Percentiles rank a stretch among this genome's conserved stretches.
Conservation (phyloP, 139 green algal genomes). For the Deuterostichococcus epilithicus region DNA sequence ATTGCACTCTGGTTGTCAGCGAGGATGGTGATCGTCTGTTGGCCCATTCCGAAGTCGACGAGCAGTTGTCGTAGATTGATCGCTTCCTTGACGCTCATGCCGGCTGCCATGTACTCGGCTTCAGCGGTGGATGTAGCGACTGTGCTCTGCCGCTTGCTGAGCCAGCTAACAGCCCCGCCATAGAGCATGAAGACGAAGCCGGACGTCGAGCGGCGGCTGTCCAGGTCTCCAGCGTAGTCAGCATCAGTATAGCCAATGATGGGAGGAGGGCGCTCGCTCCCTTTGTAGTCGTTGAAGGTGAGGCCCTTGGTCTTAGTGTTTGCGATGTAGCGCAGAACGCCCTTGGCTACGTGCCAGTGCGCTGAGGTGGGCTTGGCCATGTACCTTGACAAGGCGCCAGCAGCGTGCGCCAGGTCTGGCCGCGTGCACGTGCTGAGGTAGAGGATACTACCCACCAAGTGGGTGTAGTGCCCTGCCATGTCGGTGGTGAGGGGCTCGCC, state of each 20-base stretch:
- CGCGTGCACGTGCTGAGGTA: constrained; percentile 27
- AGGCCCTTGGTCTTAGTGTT: constrained; percentile 12
- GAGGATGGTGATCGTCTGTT: background rate
- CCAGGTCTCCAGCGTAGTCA: constrained; percentile 31
- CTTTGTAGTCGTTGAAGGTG: no score
- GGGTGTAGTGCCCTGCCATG: constrained; percentile 5
- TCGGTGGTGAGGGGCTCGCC: constrained; percentile 12
- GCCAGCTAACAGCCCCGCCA: constrained; percentile 41
- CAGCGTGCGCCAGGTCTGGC: constrained; percentile 38
- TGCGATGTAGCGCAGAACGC: no score
- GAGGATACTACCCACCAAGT: constrained; percentile 28
- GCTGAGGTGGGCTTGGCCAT: constrained; percentile 26
- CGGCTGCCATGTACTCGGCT: constrained; percentile 51
- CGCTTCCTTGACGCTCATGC: constrained; percentile 30
- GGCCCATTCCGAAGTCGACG: constrained; percentile 13
- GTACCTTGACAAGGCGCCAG: constrained; percentile 31
- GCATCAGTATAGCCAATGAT: constrained; percentile 43
- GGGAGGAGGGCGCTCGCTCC: background rate
- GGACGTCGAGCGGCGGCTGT: constrained; percentile 31
- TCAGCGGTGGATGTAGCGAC: constrained; percentile 48
- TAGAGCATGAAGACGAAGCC: constrained; percentile 39
- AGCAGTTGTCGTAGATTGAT: constrained; percentile 38
- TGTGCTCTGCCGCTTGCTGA: constrained; percentile 35
- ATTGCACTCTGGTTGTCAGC: constrained; percentile 42
- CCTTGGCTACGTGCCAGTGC: constrained; percentile 36